These are phyloP conservation scores for Starmerella scarabaei DNA, from an alignment of 805 yeast species.

Conservation along the genomic window DNA sequence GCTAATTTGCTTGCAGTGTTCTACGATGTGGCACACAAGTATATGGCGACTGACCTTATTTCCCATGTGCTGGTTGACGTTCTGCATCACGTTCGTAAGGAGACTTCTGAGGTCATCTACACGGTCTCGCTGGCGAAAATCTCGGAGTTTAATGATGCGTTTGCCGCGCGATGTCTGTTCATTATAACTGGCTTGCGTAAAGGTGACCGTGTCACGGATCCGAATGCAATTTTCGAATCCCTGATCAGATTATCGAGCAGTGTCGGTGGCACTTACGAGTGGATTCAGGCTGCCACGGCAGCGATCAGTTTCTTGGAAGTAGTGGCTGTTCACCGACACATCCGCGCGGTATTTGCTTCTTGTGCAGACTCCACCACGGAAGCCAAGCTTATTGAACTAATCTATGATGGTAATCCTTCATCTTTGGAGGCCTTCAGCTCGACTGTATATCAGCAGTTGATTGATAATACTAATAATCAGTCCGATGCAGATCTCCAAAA, in stretches of 20 bases:
- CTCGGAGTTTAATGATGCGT: background rate
- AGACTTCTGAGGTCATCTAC: constrained; percentile 24
- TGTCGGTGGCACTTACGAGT: background rate
- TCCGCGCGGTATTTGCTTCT: background rate
- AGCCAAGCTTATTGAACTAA: background rate
- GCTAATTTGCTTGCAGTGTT: constrained; percentile 32
- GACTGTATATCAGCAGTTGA: background rate
- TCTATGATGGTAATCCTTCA: background rate
- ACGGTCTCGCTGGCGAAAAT: constrained; percentile 8
- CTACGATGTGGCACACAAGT: constrained; percentile 9
- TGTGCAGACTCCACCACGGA: background rate
- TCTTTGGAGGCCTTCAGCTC: background rate
- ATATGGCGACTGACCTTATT: background rate
- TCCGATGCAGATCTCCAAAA: background rate
- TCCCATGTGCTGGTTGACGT: constrained; percentile 19
- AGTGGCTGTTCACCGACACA: constrained; percentile 1
- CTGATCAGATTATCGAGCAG: background rate
- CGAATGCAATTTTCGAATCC: constrained; percentile 20
- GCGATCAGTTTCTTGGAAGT: constrained; percentile 17
- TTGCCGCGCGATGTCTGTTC: constrained; percentile 18
- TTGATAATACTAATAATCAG: background rate
- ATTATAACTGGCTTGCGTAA: constrained; percentile 27
- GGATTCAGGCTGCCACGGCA: constrained; percentile 14
- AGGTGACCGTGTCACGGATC: constrained; percentile 29
- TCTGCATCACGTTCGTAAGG: constrained; percentile 26